These are phyloP conservation scores for Linum trigynum DNA, from an alignment of 345 rosid genomes.

Conservation along the genomic window DNA sequence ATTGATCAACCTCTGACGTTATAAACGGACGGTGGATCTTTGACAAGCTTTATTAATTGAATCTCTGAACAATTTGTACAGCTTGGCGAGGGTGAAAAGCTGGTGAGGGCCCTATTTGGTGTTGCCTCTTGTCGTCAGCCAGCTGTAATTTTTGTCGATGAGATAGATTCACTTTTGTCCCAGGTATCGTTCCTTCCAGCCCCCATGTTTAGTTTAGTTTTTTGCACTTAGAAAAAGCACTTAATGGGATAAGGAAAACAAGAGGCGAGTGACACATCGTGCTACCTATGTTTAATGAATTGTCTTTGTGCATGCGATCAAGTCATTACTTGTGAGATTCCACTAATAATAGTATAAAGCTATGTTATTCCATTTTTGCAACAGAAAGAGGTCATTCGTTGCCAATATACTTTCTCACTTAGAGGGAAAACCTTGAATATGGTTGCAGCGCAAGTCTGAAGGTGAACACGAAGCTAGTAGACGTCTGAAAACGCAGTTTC, in stretches of 20 bases:
- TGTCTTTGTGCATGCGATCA: neutral
- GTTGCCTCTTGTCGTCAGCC: slow-evolving; percentile 99
- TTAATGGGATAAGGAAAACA: neutral
- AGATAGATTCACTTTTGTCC: slow-evolving; percentile 93
- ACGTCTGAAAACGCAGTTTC: slow-evolving; percentile 88
- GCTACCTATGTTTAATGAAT: neutral
- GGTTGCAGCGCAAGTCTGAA: slow-evolving; percentile 87
- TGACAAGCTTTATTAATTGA: neutral
- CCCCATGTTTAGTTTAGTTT: neutral
- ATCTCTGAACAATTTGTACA: slow-evolving; percentile 18
- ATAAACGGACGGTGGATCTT: slow-evolving; percentile 7
- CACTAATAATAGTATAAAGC: neutral
- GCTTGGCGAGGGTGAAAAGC: slow-evolving; percentile 99
- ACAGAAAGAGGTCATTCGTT: neutral
- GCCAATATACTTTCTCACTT: slow-evolving; percentile 4
- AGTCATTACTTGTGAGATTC: neutral
- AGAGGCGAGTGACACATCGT: neutral
- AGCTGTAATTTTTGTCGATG: slow-evolving; percentile 96
- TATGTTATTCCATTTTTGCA: neutral
- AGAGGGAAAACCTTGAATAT: slow-evolving; percentile 6
- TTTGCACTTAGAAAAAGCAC: neutral
- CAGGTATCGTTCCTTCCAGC: slow-evolving; percentile 45
- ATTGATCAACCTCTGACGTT: slow-evolving; percentile 10
- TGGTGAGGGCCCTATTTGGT: slow-evolving; percentile 96
- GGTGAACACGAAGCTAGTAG: slow-evolving; percentile 98